Evolutionary conservation across 2,329 filamentous ascomycete genomes (phyloP), one percentile per base, ranked within the genome.

Genomic region (Sclerotinia trifoliorum): DNA sequence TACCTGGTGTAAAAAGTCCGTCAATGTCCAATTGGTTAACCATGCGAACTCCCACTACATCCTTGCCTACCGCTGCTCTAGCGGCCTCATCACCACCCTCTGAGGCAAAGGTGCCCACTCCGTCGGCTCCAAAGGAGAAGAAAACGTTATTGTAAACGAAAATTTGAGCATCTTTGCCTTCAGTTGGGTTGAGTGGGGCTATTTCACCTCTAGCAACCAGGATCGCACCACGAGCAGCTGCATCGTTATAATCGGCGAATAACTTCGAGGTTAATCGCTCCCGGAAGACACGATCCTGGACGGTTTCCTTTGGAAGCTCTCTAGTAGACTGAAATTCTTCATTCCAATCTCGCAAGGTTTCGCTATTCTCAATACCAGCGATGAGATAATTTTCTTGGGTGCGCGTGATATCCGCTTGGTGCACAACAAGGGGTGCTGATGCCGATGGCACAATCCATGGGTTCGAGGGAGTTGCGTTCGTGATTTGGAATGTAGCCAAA

Each of bases 131-230:
- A 75, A 97, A 98, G 0, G 95, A 98, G 83, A 97, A 99, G 83
- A 99, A 99, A 73, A 99, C 93, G 80, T 99, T 99, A 84, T 98
- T 98, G 83, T 98, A 97, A 32, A 99, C 94, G 76, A 97, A 99
- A 73, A 99, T 99, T 79, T 99, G 95, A 5, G 95, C 95, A 78
- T 99, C 94, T 73, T 86, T 88, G 71, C 85, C 89, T 81, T 99
- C 95, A 0, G 94, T 98, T 8, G 95, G 96, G 81, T 99, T 99
- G 66, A 99, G 82, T 8, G 95, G 93, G 26, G 93, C 89, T 71
- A 99, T 91, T 79, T 99, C 95, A 66, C 95, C 95, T 68, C 92
- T 87, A 32, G 94, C 94, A 66, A 99, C 94, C 73, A 98, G 83
- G 57, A 97, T 91, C 44, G 95, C 94, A 71, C 95, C 95, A 70